Percentiles rank a stretch among this genome's conserved stretches.
Evolutionary conservation across 208 protist species (phyloP).

Genomic region (Kentomonas sorsogonicus): DNA sequence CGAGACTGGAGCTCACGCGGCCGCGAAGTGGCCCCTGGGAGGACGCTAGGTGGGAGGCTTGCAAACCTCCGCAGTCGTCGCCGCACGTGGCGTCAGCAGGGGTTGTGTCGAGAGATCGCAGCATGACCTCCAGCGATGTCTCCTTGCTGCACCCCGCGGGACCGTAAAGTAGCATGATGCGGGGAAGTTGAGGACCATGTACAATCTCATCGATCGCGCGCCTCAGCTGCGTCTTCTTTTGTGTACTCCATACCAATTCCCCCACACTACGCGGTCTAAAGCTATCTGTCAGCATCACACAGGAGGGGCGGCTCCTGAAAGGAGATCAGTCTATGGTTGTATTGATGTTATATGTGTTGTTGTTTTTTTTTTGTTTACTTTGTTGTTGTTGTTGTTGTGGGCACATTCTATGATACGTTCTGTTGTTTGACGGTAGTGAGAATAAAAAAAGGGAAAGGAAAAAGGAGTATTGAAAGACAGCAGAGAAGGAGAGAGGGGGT

Average conservation of each 20-base stretch:
- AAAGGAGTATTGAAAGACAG: neutral
- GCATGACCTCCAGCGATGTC: conserved; percentile 38
- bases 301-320: neutral
- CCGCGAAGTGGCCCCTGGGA: no score
- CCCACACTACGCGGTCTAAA: conserved; percentile 43
- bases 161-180: conserved; percentile 63
- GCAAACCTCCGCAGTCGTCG: no score
- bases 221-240: conserved; percentile 55
- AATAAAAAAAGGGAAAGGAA: neutral
- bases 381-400: neutral
- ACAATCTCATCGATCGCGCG: neutral
- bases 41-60: no score
- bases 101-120: no score
- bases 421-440: no score
- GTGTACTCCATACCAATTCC: conserved; percentile 66
- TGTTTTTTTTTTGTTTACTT: conserved; percentile 4
- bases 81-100: no score
- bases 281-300: neutral
- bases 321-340: neutral
- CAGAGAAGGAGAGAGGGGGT: neutral
- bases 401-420: no score
- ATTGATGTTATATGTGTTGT: neutral
- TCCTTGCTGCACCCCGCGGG: conserved; percentile 77
- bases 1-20: no score
- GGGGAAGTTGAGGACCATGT: conserved; percentile 13